phyloP scores from a whole-genome alignment of 139 green algal genomes.

The Gonium pectorale region DNA sequence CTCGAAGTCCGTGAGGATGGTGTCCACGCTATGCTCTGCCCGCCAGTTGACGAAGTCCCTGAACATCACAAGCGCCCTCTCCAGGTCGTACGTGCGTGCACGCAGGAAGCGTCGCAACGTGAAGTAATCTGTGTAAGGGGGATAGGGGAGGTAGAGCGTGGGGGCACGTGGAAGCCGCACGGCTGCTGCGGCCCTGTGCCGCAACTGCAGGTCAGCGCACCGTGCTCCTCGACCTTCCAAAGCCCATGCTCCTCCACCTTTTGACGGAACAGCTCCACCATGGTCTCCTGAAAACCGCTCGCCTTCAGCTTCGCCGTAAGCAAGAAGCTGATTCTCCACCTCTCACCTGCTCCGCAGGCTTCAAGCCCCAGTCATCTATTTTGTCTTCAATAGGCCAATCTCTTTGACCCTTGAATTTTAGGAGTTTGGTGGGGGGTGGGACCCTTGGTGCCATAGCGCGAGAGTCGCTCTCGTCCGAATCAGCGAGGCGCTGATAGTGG shows the following conservation, averaged over 20 bases:
- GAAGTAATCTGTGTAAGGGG: conserved; percentile 31
- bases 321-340: not conserved
- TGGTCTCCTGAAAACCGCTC: conserved; percentile 49
- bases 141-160: too few species aligned
- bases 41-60: conserved; percentile 63
- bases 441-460: conserved; percentile 5
- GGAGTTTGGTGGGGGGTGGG: not conserved
- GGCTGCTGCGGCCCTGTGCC: not conserved
- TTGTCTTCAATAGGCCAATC: conserved; percentile 51
- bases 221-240: conserved; percentile 47
- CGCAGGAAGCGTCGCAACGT: conserved; percentile 29
- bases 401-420: conserved; percentile 60
- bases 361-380: conserved; percentile 64
- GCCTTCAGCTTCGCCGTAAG: too few species aligned
- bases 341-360: conserved; percentile 52
- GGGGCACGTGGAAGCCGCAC: not conserved
- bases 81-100: conserved; percentile 23
- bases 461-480: too few species aligned
- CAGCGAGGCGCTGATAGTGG: not conserved
- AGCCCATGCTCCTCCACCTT: conserved; percentile 5
- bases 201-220: too few species aligned
- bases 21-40: conserved; percentile 73
- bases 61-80: conserved; percentile 59
- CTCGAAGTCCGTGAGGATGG: conserved; percentile 85
- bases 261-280: conserved; percentile 59